Percentiles rank a stretch among this genome's conserved stretches.
These are phyloP conservation scores for Conidiobolus incongruus DNA, from an alignment of 371 early-diverging fungal species.

Conservation along the genomic window DNA sequence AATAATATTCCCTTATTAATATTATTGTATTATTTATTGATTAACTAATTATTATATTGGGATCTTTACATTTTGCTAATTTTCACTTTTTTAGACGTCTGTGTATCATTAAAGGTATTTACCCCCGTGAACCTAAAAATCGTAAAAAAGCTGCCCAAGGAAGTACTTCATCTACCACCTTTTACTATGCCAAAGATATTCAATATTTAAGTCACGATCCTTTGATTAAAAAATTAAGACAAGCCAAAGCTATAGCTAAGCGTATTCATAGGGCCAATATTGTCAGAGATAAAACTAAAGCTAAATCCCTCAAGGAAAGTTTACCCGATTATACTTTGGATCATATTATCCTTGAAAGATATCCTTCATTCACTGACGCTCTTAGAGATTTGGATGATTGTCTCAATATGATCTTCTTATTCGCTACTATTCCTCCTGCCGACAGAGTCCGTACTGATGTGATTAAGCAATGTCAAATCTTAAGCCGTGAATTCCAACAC, in stretches of 20 bases:
- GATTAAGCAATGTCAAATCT: conserved; percentile 50
- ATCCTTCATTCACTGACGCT: conserved; percentile 80
- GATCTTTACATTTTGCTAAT: too few relatives aligned
- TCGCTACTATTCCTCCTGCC: conserved; percentile 66
- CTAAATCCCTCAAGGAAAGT: conserved; percentile 42
- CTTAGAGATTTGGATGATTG: conserved; percentile 92
- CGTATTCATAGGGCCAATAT: conserved; percentile 67
- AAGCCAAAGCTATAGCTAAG: conserved; percentile 63
- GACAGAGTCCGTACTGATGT: conserved; percentile 31
- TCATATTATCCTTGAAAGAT: conserved; percentile 16
- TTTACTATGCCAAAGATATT: conserved; percentile 89
- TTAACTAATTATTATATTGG: too few relatives aligned
- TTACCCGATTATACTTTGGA: conserved; percentile 67
- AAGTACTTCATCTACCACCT: conserved; percentile 69
- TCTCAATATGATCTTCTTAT: conserved; percentile 79
- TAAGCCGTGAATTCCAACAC: conserved; percentile 77
- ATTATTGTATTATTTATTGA: too few relatives aligned
- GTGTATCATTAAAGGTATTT: conserved; percentile 95
- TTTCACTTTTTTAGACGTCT: conserved; percentile 37
- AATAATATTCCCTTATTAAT: too few relatives aligned
- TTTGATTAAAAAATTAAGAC: conserved; percentile 66
- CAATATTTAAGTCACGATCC: conserved; percentile 86
- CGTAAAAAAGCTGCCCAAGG: conserved; percentile 85
- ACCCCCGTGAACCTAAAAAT: conserved; percentile 91
- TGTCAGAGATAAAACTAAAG: conserved; percentile 52